A percentile compares a stretch with the other conserved stretches of the same genome.
Conservation (phyloP, 495 filamentous ascomycete genomes). For the Aspergillus kassunensis region DNA sequence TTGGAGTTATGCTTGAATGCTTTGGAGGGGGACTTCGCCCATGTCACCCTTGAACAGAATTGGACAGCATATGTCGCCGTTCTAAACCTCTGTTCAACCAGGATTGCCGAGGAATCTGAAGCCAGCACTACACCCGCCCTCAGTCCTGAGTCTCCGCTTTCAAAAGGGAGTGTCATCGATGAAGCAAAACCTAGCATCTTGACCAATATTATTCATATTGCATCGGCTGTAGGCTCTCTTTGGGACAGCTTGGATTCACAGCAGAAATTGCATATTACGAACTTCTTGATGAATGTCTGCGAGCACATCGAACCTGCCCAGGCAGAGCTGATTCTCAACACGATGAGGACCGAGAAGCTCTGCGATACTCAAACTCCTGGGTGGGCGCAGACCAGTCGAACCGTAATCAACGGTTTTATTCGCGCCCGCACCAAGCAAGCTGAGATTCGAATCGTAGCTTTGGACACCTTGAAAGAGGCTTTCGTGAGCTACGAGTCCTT, state of each 20-base stretch:
- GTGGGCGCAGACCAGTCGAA: constrained; percentile 62
- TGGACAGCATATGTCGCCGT: constrained; percentile 34
- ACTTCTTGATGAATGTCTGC: constrained; percentile 36
- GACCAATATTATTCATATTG: constrained; percentile 36
- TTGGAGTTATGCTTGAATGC: constrained; percentile 45
- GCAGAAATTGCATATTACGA: constrained; percentile 34
- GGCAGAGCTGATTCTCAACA: constrained; percentile 40
- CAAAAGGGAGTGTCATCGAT: constrained; percentile 25
- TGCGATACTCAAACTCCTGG: constrained; percentile 66
- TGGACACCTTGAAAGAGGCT: constrained; percentile 64
- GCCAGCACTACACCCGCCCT: constrained; percentile 14
- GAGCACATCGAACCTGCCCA: constrained; percentile 41
- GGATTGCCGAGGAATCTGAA: constrained; percentile 38
- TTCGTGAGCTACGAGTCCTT: constrained; percentile 50
- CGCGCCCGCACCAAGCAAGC: constrained; percentile 58
- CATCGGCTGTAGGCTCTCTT: constrained; percentile 34
- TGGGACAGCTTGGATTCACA: constrained; percentile 40
- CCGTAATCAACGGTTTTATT: constrained; percentile 63
- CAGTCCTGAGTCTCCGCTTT: constrained; percentile 20
- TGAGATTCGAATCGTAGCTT: constrained; percentile 61
- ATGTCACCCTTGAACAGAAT: constrained; percentile 30
- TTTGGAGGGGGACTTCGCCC: constrained; percentile 36
- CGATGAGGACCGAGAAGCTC: constrained; percentile 42
- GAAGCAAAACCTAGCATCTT: constrained; percentile 39
- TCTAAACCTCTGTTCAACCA: constrained; percentile 66